phyloP scores from a whole-genome alignment of 2,329 filamentous ascomycete genomes.

The Calycina herbarum region DNA sequence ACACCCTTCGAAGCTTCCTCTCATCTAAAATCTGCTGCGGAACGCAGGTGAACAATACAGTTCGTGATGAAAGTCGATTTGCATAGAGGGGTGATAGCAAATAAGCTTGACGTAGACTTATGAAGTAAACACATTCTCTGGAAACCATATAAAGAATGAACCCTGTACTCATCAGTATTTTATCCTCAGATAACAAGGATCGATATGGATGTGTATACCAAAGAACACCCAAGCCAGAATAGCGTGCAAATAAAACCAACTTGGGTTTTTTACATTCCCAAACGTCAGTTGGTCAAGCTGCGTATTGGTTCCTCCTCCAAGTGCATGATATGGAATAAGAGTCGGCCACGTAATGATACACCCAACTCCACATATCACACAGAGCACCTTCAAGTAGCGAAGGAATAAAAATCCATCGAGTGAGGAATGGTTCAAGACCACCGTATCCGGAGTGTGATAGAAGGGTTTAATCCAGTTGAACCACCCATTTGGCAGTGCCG shows the following conservation, averaged over 20 bases:
- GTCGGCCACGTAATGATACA: conserved; percentile 63
- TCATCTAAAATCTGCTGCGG: conserved; percentile 59
- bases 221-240: conserved; percentile 64
- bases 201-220: conserved; percentile 28
- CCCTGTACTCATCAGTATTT: conserved; percentile 29
- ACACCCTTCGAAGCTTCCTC: conserved; percentile 57
- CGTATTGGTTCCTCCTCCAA: conserved; percentile 52
- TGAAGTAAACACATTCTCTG: conserved; percentile 66
- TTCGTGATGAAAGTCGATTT: conserved; percentile 64
- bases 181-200: background rate
- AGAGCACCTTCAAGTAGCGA: conserved; percentile 62
- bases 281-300: conserved; percentile 63
- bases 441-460: conserved; percentile 36
- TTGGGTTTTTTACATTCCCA: conserved; percentile 53
- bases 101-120: conserved; percentile 69
- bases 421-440: conserved; percentile 62
- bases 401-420: conserved; percentile 67
- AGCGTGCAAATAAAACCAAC: conserved; percentile 60
- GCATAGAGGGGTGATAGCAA: conserved; percentile 65
- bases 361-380: conserved; percentile 62
- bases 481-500: conserved; percentile 36
- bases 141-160: conserved; percentile 68
- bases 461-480: conserved; percentile 40
- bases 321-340: conserved; percentile 64
- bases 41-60: conserved; percentile 67